These are phyloP conservation scores for Sporormia fimetaria DNA, from an alignment of 495 filamentous ascomycete species.

Conservation along the genomic window DNA sequence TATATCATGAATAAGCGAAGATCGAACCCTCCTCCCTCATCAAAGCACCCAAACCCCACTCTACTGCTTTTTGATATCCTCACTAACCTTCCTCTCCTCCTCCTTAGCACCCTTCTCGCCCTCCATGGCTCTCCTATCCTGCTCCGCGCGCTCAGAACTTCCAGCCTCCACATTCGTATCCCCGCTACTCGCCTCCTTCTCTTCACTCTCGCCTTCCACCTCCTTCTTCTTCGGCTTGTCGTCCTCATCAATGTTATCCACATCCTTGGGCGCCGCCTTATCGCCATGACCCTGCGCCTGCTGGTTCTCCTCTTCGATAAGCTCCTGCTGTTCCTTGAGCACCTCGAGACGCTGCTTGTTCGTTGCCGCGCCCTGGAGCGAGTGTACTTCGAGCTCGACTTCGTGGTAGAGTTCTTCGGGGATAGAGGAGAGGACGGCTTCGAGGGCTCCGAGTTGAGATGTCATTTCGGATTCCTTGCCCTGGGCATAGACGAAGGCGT, in stretches of 20 bases:
- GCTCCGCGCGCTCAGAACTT: conserved; percentile 11
- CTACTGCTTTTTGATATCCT: no score
- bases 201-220: conserved; percentile 24
- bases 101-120: conserved; percentile 9
- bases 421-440: conserved; percentile 82
- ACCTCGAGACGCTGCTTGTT: conserved; percentile 99
- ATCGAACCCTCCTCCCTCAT: no score
- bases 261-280: conserved; percentile 52
- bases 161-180: conserved; percentile 1
- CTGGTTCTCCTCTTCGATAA: conserved; percentile 94
- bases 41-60: no score
- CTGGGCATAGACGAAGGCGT: conserved; percentile 89
- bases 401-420: conserved; percentile 99
- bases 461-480: conserved; percentile 81
- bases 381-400: conserved; percentile 97
- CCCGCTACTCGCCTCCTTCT: conserved; percentile 12
- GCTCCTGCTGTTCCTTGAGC: conserved; percentile 93
- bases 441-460: conserved; percentile 85
- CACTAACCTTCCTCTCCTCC: no score
- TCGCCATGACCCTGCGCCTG: conserved; percentile 65
- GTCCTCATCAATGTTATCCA: conserved; percentile 77
- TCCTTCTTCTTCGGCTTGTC: conserved; percentile 39
- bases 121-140: conserved; percentile 8
- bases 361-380: conserved; percentile 90
- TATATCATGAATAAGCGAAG: no score